Percentiles rank a stretch among this genome's conserved stretches.
Evolutionary conservation across 805 yeast genomes (phyloP).

Genomic region (Kodamaea restingae): DNA sequence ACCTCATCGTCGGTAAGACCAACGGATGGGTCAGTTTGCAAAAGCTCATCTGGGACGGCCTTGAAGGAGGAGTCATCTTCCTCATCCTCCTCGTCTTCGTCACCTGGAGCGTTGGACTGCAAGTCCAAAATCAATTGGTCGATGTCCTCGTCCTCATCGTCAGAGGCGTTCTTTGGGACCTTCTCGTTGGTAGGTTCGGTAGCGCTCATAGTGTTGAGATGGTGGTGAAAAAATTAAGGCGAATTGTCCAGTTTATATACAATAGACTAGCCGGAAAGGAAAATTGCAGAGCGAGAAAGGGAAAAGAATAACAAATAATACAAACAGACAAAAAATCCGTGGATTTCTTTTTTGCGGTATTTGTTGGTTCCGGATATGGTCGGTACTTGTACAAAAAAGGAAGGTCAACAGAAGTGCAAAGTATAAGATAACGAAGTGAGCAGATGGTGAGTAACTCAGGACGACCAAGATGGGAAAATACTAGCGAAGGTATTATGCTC

Average conservation of each 20-base stretch:
- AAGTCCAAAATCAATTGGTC: slow-evolving; percentile 71
- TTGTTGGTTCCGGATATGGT: slow-evolving; percentile 7
- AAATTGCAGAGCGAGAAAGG: slow-evolving; percentile 7
- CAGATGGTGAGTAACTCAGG: no score
- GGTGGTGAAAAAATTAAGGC: slow-evolving; percentile 3
- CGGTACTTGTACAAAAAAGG: slow-evolving; percentile 3
- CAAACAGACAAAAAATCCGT: slow-evolving; percentile 4
- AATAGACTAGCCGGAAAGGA: slow-evolving; percentile 1
- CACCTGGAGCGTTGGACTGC: slow-evolving; percentile 58
- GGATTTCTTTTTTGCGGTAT: slow-evolving; percentile 7
- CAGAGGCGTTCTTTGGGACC: slow-evolving; percentile 48
- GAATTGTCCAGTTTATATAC: slow-evolving; percentile 6
- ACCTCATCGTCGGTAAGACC: slow-evolving; percentile 83
- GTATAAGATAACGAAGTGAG: neutral
- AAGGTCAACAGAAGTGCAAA: neutral
- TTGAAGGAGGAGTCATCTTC: slow-evolving; percentile 42
- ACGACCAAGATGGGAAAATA: no score
- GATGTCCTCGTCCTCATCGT: slow-evolving; percentile 52
- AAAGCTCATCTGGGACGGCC: slow-evolving; percentile 80
- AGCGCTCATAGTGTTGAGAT: slow-evolving; percentile 21
- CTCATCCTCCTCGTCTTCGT: slow-evolving; percentile 22
- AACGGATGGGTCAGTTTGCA: slow-evolving; percentile 72
- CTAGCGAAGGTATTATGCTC: no score
- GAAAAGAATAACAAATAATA: slow-evolving; percentile 4
- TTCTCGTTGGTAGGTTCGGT: slow-evolving; percentile 56